Percentiles rank a stretch among this genome's conserved stretches.
phyloP scores from a whole-genome alignment of 2,329 filamentous ascomycete genomes.

The Stagonosporopsis chrysanthemi region DNA sequence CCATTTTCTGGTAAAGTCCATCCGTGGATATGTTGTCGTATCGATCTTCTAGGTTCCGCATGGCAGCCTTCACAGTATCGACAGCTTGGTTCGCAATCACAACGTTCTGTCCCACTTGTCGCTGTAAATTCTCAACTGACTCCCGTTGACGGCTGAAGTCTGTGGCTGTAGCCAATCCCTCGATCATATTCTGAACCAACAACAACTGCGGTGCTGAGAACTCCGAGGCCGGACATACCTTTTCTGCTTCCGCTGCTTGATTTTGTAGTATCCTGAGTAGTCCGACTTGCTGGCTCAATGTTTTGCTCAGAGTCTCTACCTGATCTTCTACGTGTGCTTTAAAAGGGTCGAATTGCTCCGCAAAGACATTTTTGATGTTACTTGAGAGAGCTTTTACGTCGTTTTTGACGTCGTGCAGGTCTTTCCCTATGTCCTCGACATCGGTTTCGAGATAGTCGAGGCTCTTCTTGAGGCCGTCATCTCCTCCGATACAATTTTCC shows the following conservation, averaged over 20 bases:
- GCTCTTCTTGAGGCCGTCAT: background rate
- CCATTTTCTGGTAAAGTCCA: slow-evolving; percentile 33
- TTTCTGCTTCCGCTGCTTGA: background rate
- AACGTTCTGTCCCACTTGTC: slow-evolving; percentile 11
- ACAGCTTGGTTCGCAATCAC: background rate
- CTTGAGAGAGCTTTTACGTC: background rate
- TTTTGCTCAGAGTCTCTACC: background rate
- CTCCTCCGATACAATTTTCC: background rate
- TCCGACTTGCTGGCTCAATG: background rate
- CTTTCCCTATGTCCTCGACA: background rate
- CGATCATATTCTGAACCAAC: background rate
- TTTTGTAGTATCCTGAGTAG: background rate
- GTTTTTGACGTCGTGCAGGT: background rate
- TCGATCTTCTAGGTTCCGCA: slow-evolving; percentile 26
- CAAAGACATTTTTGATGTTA: background rate
- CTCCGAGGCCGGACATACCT: background rate
- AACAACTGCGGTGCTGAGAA: background rate
- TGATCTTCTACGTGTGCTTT: background rate
- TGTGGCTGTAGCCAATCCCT: background rate
- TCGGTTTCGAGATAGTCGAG: background rate
- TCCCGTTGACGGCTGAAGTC: background rate
- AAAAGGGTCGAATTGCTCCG: slow-evolving; percentile 7
- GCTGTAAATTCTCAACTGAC: background rate
- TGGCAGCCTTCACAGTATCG: slow-evolving; percentile 12
- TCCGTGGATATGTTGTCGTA: slow-evolving; percentile 40